Evolutionary conservation across 2,329 filamentous ascomycete species (phyloP).

Genomic region (Zalaria obscura): DNA sequence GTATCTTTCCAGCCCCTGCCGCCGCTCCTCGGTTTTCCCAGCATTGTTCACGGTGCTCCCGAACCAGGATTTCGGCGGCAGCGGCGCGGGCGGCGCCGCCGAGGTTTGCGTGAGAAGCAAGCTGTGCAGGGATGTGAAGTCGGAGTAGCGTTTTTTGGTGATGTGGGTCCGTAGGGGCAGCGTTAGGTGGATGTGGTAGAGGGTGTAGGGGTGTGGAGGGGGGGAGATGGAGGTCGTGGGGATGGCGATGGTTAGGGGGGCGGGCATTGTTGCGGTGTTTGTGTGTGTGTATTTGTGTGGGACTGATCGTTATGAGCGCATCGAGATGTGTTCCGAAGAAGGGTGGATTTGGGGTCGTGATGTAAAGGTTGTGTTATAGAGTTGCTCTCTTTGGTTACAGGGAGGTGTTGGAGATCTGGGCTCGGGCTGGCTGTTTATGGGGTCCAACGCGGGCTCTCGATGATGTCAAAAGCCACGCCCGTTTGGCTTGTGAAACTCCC

Average conservation of each 20-base stretch:
- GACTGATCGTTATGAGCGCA: too few species aligned
- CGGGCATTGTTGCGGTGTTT: constrained; percentile 20
- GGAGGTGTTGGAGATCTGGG: too few species aligned
- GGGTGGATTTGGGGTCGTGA: too few species aligned
- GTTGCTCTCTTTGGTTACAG: too few species aligned
- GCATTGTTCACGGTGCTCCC: constrained; percentile 56
- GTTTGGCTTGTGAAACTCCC: too few species aligned
- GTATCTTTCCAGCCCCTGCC: constrained; percentile 54
- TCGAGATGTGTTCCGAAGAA: too few species aligned
- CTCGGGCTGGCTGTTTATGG: too few species aligned
- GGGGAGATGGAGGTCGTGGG: constrained; percentile 35
- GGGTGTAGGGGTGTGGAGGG: constrained; percentile 53
- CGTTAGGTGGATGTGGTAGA: constrained; percentile 66
- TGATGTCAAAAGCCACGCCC: too few species aligned
- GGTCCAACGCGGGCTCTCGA: too few species aligned
- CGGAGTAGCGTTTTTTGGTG: constrained; percentile 69
- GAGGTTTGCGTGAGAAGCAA: constrained; percentile 47
- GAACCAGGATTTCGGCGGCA: constrained; percentile 67
- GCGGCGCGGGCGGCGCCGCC: constrained; percentile 47
- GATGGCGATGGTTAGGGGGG: constrained; percentile 30
- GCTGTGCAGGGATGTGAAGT: constrained; percentile 55
- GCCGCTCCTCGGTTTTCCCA: constrained; percentile 57
- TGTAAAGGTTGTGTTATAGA: too few species aligned
- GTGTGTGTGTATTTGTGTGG: too few species aligned
- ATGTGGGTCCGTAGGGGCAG: constrained; percentile 64